Base-by-base conservation (phyloP, 352 stramenopile genomes). In the Aphanomyces invadans region DNA sequence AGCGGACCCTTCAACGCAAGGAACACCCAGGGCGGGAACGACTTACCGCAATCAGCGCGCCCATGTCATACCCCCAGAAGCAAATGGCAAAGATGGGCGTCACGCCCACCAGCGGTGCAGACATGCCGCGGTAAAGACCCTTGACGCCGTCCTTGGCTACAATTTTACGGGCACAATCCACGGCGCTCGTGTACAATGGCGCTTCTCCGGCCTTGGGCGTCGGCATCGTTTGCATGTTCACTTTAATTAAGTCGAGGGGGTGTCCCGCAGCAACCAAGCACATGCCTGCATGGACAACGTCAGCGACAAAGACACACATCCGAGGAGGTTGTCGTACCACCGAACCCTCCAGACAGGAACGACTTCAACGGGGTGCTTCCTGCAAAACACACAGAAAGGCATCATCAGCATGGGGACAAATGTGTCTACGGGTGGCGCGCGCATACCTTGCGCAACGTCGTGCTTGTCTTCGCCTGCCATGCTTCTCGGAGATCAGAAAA, bases 11-110 rank as follows among this genome's bases (percentile, higher is more conserved):
- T 28, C 7, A 2, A 67, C 25, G 21, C 3, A 21, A 25, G 21
- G 17, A 3, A 28, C 23, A 62, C 25, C 28, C 2, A 64, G 3
- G 25, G 4, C 1, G 52, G 48, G 19, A 31, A 25, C 21, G 55
- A 71, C 77, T 55, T 70, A 98, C 91, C 69, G 83, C 83, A 69
- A 98, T 81, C 55, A 92, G 74, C 65, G 98, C 92, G 72, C 95
- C 96, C 76, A 98, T 90, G 75, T 98, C 95, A 74, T 98, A 98
- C 44, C 95, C 96, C 95, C 95, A 98, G 79, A 99, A 99, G 75
- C 86, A 97, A 4, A 97, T 84, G 4, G 95, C 95, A 70, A 98
- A 99, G 61, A 99, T 98, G 39, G 96, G 95, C 5, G 91, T 95
- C 11, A 98, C 84, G 4, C 95, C 96, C 29, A 97, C 82, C 26